Evolutionary conservation across 371 early-diverging fungal species (phyloP), one percentile per base, ranked within the genome.

Genomic region (Mucor irregularis): DNA sequence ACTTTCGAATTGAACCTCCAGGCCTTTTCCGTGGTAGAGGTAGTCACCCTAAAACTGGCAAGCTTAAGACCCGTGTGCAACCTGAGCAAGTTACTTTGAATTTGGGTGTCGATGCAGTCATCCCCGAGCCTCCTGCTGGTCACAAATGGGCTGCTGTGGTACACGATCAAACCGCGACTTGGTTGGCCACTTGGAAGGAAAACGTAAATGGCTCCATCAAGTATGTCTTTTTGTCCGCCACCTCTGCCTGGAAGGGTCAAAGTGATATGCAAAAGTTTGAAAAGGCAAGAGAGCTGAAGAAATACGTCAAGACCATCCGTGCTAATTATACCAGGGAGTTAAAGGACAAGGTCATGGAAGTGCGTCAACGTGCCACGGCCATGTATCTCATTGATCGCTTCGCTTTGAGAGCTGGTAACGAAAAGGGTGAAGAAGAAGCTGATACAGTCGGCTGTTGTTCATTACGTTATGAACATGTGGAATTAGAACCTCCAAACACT

Each of bases 371-470:
- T 24, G 96, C 96, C 19, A 97, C 96, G 0, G 96, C 96, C 30
- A 81, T 97, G 83, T 97, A 95, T 52, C 78, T 98, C 17, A 98
- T 98, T 56, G 99, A 98, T 74, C 80, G 87, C 40, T 81, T 94
- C 9, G 98, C 99, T 4, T 84, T 98, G 35, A 82, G 99, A 84
- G 99, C 99, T 22, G 99, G 99, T 56, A 97, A 97, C 66, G 98
- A 98, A 66, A 98, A 98, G 77, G 92, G 95, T 39, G 93, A 90
- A 21, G 96, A 96, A 55, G 97, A 96, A 73, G 99, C 99, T 0
- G 99, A 98, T 68, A 98, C 99, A 9, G 99, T 97, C 2, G 98
- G 99, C 59, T 98, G 99, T 66, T 98, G 98, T 71, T 97, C 97
- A 1, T 76, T 98, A 39, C 89, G 98, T 29, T 90, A 71, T 58